Base-by-base conservation (phyloP, 2,329 filamentous ascomycete genomes). In the Diaporthe destruens region DNA sequence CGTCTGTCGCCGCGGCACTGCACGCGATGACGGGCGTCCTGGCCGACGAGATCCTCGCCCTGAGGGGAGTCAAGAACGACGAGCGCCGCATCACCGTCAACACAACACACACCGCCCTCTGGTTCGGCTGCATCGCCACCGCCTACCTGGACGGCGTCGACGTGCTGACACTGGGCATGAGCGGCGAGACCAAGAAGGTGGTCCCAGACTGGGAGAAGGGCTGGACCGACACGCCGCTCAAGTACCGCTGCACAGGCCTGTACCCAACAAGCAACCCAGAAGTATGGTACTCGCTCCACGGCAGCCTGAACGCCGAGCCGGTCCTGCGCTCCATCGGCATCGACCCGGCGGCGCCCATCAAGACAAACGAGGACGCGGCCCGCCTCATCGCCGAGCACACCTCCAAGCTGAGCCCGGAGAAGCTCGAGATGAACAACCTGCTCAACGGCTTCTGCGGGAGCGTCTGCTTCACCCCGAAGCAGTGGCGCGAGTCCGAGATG, bases 231-330 rank as follows among this genome's bases (percentile, higher is more conserved):
- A 79, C 80, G 18, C 76, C 82, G 0, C 76, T 86, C 61, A 80
- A 80, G 42, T 82, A 82, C 55, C 82, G 85, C 23, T 77, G 81
- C 5, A 85, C 84, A 9, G 84, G 81, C 2, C 81, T 87, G 57
- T 88, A 88, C 74, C 84, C 83, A 9, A 88, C 87, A 0, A 83
- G 80, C n/a, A 78, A 85, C 44, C 77, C 81, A 0, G 79, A 81
- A 0, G 81, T 83, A 0, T 87, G 84, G 84, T 89, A 86, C 76
- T 85, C 85, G 14, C 79, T 89, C 0, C 85, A 88, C 69, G 87
- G 87, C 6, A 87, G 84, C 0, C 79, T 88, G 56, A 77, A 86
- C 47, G 83, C 85, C 0, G 76, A 78, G 2, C 80, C 82, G 2
- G 84, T 84, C 0, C 80, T 88, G 1, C 76, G 79, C 34, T 82